Evolutionary conservation across 106 monocot species (phyloP), one percentile per base, ranked within the genome.

Genomic region (Dioscorea zingiberensis): DNA sequence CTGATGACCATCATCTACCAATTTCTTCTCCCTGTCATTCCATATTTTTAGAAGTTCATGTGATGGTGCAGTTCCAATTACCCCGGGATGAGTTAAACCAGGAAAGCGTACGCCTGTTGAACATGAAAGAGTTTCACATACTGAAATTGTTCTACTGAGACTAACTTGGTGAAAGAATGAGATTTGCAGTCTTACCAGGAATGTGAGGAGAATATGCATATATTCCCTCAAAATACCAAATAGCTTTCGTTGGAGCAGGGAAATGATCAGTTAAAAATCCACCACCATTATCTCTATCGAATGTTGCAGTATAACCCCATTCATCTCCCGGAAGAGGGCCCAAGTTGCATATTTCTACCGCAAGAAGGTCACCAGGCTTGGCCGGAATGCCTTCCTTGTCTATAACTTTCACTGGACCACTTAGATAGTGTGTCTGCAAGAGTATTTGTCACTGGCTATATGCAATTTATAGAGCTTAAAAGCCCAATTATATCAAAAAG

Each of bases 171-270:
- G 23, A 45, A 15, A 7, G 17, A 21, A 47, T 17, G 18, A 59
- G n/a, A 49, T 25, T 1, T 29, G 62, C 55, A 59, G 14, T 12
- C 54, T 19, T 55, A 84, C 86, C 89, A 73, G 86, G 89, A 74
- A 94, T 94, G 1, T 94, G 82, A 53, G 86, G 89, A 25, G 89
- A 94, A 71, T 79, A 77, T 67, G 94, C 89, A 56, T 89, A 90
- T 60, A 94, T 94, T 70, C 89, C 89, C 80, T 90, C 86, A 55
- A 94, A 94, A 55, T 90, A 89, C 94, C 94, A 94, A 46, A 94
- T 94, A 21, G 94, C 94, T 65, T 94, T 94, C 4, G 84, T 86
- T 69, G 89, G 84, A 65, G 27, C 29, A 13, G 94, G 94, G 64
- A 89, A 94, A 64, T 94, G 89, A 27, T 94, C 94, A 18, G 86